Evolutionary conservation across 2,329 filamentous ascomycete genomes (phyloP), one percentile per base, ranked within the genome.

Genomic region (Aphanoascus verrucosus): DNA sequence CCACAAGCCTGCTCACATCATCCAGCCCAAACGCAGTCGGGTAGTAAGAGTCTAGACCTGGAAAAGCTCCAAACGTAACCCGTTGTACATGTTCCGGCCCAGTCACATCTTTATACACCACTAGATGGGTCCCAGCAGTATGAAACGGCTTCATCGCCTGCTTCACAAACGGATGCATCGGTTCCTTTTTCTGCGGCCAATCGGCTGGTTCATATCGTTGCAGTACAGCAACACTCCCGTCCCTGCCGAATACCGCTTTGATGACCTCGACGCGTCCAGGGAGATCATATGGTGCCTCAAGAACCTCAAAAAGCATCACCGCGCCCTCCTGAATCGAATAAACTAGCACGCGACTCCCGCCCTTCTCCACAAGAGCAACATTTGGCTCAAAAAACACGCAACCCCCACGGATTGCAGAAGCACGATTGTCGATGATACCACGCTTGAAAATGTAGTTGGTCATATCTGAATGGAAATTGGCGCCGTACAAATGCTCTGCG

Each of bases 401-500:
- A n/a, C 34, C 49, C 44, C 28, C 37, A 31, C 42, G 42, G 11
- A 57, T 46, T 7, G 59, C 58, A 15, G 67, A 73, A 23, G 71
- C 69, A 11, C 58, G 59, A 3, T 60, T 58, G 53, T 72, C 62
- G 14, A 72, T 63, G 12, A 53, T 51, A 15, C 61, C 58, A 20
- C 53, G 57, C 8, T 57, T 57, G 34, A 66, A 65, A 1, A 56
- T 57, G 49, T 67, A 64, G 12, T 61, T 57, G 15, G 60, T 64
- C 55, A 62, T 60, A 20, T 65, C 59, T 11, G 67, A 63, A 51
- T 64, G 54, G 53, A 65, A 65, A 47, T 68, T 64, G 1, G 66
- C 66, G 5, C 70, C 68, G 52, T 65, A 69, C 6, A 73, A 57
- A 50, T 69, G 62, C 32, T 58, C 56, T 9, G 59, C 59, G 7